Evolutionary conservation across 805 yeast genomes (phyloP).

Genomic region (Candida cerambycidarum): DNA sequence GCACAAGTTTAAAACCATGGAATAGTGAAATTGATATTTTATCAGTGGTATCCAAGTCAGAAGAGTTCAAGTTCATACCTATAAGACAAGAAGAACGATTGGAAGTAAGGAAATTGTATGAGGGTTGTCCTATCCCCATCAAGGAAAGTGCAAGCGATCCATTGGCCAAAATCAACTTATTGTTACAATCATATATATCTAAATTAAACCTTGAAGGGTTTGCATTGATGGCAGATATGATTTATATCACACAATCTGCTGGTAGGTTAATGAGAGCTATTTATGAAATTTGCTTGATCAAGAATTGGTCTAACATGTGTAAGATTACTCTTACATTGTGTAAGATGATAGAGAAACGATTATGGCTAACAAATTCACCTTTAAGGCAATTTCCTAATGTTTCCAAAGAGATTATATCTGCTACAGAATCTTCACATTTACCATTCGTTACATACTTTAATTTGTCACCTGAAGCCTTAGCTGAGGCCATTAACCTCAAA

Average conservation of each 20-base stretch:
- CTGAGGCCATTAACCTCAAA: conserved; percentile 75
- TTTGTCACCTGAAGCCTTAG: conserved; percentile 72
- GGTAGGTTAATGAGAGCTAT: conserved; percentile 86
- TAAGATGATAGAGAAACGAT: conserved; percentile 74
- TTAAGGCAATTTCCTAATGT: conserved; percentile 76
- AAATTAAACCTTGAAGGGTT: conserved; percentile 75
- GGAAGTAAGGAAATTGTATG: conserved; percentile 68
- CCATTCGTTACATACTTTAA: conserved; percentile 81
- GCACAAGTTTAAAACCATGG: conserved; percentile 60
- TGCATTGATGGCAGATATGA: conserved; percentile 91
- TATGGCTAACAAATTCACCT: conserved; percentile 87
- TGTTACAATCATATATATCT: conserved; percentile 87
- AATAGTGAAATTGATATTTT: conserved; percentile 71
- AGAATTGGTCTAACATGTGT: conserved; percentile 69
- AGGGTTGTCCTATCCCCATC: conserved; percentile 83
- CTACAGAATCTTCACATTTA: conserved; percentile 74
- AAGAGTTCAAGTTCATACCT: conserved; percentile 81
- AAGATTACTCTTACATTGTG: conserved; percentile 60
- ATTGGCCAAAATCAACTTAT: conserved; percentile 71
- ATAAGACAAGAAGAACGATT: conserved; percentile 82
- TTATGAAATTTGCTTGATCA: conserved; percentile 69
- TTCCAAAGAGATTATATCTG: conserved; percentile 66
- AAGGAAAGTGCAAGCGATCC: conserved; percentile 71
- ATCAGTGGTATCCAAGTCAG: conserved; percentile 73
- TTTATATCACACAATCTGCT: conserved; percentile 89